Base-by-base conservation (phyloP, 2,329 filamentous ascomycete genomes). In the Lojkania enalia region DNA sequence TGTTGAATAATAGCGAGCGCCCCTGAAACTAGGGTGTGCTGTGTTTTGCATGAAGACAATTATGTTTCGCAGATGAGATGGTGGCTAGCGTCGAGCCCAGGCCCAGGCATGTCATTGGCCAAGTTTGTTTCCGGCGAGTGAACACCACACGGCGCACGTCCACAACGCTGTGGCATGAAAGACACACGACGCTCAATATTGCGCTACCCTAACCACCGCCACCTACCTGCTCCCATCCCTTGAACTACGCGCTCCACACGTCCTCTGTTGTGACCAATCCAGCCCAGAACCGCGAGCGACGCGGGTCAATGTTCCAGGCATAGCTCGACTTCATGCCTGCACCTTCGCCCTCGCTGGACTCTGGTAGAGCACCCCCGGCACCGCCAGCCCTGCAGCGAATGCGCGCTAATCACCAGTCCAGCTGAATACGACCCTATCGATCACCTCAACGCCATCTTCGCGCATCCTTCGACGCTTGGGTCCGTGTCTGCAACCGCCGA, bases 371-470 rank as follows among this genome's bases (percentile, higher is more conserved):
- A 45, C 35, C 51, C 27, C 39, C 25, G 20, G 25, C 20, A 31
- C 20, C 16, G 16, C 9, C n/a, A 20, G 13, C 16, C 38, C 27
- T 16, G 37, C 46, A 40, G 31, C 42, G 40, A 19, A 36, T 23
- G 39, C 42, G 51, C 35, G 44, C 63, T 69, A 49, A 67, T 49
- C 49, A 40, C 52, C 38, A 29, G 38, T 38, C n/a, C 54, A 87
- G 85, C 80, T 70, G 85, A 96, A 71, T 97, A 96, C 74, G 87
- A 97, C 69, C 90, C 94, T 42, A 86, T 97, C 67, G 82, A 89
- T 60, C 90, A 99, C 72, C 81, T 99, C 44, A 97, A 99, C 75
- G 79, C 87, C 51, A 86, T 99, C 61, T 99, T 99, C 77, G 85
- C 90, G 39, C 89, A 95, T 62, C 88, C 92, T 1, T 88, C 90